phyloP scores from a whole-genome alignment of 192 early-diverging fungal species.

The Backusella circina region DNA sequence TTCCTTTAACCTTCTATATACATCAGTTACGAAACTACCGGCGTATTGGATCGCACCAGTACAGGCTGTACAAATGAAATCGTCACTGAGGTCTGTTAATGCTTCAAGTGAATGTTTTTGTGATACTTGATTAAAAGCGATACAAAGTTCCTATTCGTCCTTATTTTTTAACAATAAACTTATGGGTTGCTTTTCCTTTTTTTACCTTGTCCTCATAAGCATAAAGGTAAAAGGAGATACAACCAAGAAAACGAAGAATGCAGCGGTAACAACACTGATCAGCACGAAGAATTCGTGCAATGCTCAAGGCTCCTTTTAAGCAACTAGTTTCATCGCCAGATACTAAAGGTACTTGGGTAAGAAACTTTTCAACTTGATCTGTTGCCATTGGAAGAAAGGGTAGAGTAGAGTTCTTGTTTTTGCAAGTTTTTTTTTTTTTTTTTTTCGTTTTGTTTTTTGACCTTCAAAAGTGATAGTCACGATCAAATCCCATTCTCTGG shows the following conservation, averaged over 20 bases:
- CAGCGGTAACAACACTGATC: slow-evolving; percentile 26
- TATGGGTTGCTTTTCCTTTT: neutral
- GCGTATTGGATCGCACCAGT: slow-evolving; percentile 34
- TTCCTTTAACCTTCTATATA: slow-evolving; percentile 21
- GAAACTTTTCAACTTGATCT: neutral
- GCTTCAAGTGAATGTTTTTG: no score
- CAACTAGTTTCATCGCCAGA: neutral
- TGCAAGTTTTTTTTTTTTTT: neutral
- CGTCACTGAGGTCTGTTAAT: neutral
- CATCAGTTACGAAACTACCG: slow-evolving; percentile 18
- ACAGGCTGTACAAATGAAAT: slow-evolving; percentile 27
- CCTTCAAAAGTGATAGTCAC: neutral
- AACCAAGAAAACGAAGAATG: slow-evolving; percentile 17
- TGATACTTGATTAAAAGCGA: neutral
- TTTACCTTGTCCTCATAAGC: slow-evolving; percentile 7
- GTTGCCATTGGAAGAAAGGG: neutral
- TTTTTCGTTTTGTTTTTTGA: neutral
- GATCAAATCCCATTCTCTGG: neutral
- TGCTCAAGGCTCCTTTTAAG: neutral
- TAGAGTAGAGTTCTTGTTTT: no score
- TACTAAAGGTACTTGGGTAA: neutral
- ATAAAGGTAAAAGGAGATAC: slow-evolving; percentile 6
- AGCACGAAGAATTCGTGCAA: slow-evolving; percentile 14
- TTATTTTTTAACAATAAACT: neutral
- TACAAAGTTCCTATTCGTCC: neutral